Base-by-base conservation (phyloP, 345 rosid genomes). In the Populus nigra region DNA sequence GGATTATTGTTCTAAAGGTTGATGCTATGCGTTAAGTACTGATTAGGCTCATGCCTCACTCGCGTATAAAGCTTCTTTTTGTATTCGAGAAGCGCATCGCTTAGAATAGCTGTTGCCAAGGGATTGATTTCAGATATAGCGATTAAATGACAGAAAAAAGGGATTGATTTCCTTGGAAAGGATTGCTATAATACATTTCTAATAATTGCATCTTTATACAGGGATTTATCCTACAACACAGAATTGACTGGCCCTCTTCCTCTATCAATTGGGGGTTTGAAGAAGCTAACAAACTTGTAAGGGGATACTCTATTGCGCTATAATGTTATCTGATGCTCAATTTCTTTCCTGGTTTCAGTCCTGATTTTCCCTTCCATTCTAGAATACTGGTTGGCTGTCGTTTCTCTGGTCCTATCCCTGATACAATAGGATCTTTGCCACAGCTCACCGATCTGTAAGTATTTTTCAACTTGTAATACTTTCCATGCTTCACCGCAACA, bases 321-420 rank as follows among this genome's bases (percentile, higher is more conserved):
- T 39, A 25, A 27, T 68, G 53, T 77, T 77, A 36, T 23, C 27
- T 81, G 59, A 50, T 27, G 33, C 9, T 53, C 29, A 17, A 61
- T 67, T 70, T 77, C 29, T 76, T 25, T 33, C 71, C 33, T 65
- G 43, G 22, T 25, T 9, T 7, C 53, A 27, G 23, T 53, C 50
- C 81, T 71, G 68, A 25, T 25, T 18, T 36, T 15, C 16, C 11
- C 77, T 74, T 76, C 27, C 29, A 45, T 77, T 75, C 22, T 87
- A 94, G 99, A 82, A 79, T 87, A 41, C 90, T 96, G 73, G 89
- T 90, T 29, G 94, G 97, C 69, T 96, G 98, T 73, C 25, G 91
- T 75, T 86, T 96, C 82, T 76, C 76, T 50, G 99, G 98, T 69
- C 84, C 71, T 53, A 83, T 96, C 77, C 99, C 99, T 5, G 81